phyloP scores from a whole-genome alignment of 495 filamentous ascomycete genomes.

The Sporormia fimetaria region DNA sequence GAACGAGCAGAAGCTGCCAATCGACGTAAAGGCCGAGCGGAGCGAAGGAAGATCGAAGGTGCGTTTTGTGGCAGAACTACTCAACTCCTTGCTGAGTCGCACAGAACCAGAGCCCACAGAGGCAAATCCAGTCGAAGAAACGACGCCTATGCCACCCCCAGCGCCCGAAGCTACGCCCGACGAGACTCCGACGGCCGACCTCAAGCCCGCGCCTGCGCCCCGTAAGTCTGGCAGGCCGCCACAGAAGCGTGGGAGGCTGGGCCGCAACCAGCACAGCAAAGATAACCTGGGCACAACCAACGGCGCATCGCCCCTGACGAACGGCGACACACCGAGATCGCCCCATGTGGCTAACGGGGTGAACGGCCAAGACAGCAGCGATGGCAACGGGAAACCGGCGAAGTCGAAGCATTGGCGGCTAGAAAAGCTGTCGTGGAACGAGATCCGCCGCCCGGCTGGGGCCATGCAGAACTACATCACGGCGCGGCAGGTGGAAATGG shows the following conservation, averaged over 20 bases:
- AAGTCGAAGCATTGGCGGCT: conserved; percentile 39
- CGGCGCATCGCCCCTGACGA: conserved; percentile 32
- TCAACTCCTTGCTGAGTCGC: conserved; percentile 1
- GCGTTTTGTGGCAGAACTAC: conserved; percentile 25
- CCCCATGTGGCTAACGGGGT: conserved; percentile 20
- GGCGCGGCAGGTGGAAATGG: conserved; percentile 82
- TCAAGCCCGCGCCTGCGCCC: conserved; percentile 31
- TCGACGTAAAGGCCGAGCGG: conserved; percentile 63
- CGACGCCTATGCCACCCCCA: conserved; percentile 5
- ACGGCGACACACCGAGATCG: conserved; percentile 37
- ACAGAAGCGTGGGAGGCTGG: conserved; percentile 51
- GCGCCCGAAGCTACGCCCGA: conserved; percentile 19
- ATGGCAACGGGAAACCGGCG: conserved; percentile 22
- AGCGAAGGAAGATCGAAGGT: conserved; percentile 68
- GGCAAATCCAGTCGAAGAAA: conserved; percentile 21
- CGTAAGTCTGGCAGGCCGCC: conserved; percentile 61
- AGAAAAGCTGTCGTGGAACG: conserved; percentile 72
- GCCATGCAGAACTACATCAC: conserved; percentile 84
- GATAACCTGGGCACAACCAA: conserved; percentile 44
- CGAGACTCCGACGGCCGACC: conserved; percentile 11
- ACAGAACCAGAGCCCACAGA: conserved; percentile 12
- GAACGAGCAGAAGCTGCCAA: conserved; percentile 57
- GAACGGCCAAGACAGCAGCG: conserved; percentile 28
- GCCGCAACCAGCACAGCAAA: conserved; percentile 78
- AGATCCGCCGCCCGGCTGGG: conserved; percentile 78